phyloP scores from a whole-genome alignment of 2,329 filamentous ascomycete genomes.

The Ophiostoma ulmi region DNA sequence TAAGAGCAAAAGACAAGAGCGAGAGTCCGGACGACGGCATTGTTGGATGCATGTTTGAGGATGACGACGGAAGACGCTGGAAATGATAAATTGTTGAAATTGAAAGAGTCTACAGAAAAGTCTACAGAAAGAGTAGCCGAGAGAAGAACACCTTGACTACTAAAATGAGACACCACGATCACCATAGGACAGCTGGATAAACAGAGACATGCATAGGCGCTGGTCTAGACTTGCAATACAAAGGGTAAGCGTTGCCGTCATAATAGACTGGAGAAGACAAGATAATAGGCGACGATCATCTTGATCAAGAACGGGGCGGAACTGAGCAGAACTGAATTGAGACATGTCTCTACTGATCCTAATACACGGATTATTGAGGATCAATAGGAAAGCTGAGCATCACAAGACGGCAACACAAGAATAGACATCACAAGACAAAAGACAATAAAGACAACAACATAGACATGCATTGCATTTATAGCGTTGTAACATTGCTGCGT shows the following conservation, averaged over 20 bases:
- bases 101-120: not conserved
- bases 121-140: not conserved
- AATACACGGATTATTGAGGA: not conserved
- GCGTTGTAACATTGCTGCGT: not conserved
- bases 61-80: not conserved
- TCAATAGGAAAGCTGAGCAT: not conserved
- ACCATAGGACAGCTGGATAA: not conserved
- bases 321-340: not conserved
- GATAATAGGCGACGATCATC: not conserved
- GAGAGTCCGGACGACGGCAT: not conserved
- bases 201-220: conserved; percentile 5
- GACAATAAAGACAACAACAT: not conserved
- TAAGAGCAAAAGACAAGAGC: not conserved
- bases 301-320: not conserved
- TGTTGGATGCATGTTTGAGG: not conserved
- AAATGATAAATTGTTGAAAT: not conserved
- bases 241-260: not conserved
- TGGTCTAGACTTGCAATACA: conserved; percentile 2
- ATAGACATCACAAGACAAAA: not conserved
- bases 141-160: not conserved
- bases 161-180: not conserved
- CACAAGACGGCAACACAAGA: no score
- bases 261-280: not conserved
- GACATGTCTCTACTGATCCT: not conserved
- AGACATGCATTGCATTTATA: conserved; percentile 6